These are phyloP conservation scores for Schwanniomyces polymorphus DNA, from an alignment of 805 yeast species.

Conservation along the genomic window DNA sequence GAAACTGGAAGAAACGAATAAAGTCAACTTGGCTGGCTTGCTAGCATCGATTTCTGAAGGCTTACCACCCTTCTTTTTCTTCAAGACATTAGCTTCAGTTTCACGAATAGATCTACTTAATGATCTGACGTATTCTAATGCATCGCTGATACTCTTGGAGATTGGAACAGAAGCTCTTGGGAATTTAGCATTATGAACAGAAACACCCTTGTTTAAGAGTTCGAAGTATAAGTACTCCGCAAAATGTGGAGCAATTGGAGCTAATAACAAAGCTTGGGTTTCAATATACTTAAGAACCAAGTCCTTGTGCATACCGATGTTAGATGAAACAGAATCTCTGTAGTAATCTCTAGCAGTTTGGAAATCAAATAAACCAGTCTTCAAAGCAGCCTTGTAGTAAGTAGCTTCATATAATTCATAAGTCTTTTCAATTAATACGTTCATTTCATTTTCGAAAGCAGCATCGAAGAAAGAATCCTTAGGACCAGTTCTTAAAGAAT, in stretches of 20 bases:
- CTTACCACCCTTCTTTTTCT: constrained; percentile 76
- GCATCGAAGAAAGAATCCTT: constrained; percentile 68
- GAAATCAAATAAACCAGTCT: constrained; percentile 88
- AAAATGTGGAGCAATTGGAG: constrained; percentile 96
- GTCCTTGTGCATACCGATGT: constrained; percentile 75
- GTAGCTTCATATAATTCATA: constrained; percentile 69
- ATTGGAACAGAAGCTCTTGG: constrained; percentile 74
- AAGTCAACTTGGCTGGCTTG: constrained; percentile 69
- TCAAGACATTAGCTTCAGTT: constrained; percentile 81
- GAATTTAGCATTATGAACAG: constrained; percentile 76
- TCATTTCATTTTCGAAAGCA: constrained; percentile 94
- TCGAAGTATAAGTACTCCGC: constrained; percentile 89
- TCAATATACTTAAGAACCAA: constrained; percentile 81
- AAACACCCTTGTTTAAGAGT: constrained; percentile 59
- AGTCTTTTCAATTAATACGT: constrained; percentile 72
- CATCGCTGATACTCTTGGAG: constrained; percentile 58
- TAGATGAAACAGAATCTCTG: constrained; percentile 69
- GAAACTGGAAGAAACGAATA: constrained; percentile 77
- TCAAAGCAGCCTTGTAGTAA: constrained; percentile 84
- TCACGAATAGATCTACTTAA: constrained; percentile 87
- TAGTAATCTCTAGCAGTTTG: constrained; percentile 95
- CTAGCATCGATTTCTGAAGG: constrained; percentile 71
- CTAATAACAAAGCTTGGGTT: constrained; percentile 76
- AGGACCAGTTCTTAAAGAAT: constrained; percentile 49
- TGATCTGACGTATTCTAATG: constrained; percentile 77